Evolutionary conservation across 108 stramenopile species (phyloP), one percentile per base, ranked within the genome.

Genomic region (Seminavis robusta): DNA sequence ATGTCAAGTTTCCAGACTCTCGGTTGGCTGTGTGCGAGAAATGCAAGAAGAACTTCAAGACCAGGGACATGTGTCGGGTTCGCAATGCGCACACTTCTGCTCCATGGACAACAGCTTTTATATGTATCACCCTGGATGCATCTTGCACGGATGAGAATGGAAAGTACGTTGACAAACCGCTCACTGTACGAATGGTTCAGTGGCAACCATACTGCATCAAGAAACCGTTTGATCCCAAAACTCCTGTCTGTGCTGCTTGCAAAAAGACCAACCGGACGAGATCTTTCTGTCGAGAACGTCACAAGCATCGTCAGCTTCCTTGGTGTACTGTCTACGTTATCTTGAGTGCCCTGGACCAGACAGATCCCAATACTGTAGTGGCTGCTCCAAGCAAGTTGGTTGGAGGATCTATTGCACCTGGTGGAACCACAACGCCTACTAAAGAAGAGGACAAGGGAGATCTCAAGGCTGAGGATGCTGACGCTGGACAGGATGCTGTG

Each of bases 31-130:
- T 92, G 7, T 92, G 90, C 56, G 83, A 76, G 45, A 70, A 69
- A 25, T 92, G 90, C 58, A 88, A 92, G 59, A 92, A 92, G 73
- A 92, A 92, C 56, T 92, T 79, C 61, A 88, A 88, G 60, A 86
- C 81, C 13, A 44, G 83, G 27, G 90, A 92, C 30, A 69, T 83
- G 59, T 92, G 90, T 56, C 74, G 90, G 26, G 85, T 78, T 0
- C 74, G 90, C 13, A 86, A 92, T 55, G 55, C 55, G 2, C 90
- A 92, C 58, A 84, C 81, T 24, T 65, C 67, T 10, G 49, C 80
- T 21, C 86, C 90, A 7, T 92, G 90, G 90, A 73, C 79, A 19
- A 76, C 81, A 8, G 78, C 85, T n/a, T 92, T 84, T 47, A 76
- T 92, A 21, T 88, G 77, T 37, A 52, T 92, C 26, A 86, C 90